A percentile compares a stretch with the other conserved stretches of the same genome.
phyloP scores from a whole-genome alignment of 345 rosid genomes.

The Lagerstroemia speciosa region DNA sequence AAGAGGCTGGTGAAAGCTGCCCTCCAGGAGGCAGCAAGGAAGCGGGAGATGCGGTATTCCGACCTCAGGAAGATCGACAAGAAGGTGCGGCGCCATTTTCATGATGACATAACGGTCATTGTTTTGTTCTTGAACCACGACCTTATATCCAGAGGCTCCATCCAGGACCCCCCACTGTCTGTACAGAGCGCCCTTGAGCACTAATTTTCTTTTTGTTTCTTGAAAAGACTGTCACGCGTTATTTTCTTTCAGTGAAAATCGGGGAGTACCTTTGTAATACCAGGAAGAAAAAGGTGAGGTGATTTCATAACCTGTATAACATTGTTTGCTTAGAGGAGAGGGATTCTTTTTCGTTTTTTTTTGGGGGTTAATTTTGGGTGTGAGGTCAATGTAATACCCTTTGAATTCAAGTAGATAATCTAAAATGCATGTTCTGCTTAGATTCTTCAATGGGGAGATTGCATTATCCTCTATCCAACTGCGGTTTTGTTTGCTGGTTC shows the following conservation, averaged over 20 bases:
- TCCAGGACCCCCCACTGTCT: conserved; percentile 53
- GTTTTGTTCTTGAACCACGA: conserved; percentile 83
- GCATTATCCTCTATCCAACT: too few species aligned
- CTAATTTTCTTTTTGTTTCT: conserved; percentile 14
- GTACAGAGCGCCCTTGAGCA: conserved; percentile 55
- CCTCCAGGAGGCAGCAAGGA: conserved; percentile 81
- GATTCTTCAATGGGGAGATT: too few species aligned
- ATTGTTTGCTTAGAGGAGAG: background rate
- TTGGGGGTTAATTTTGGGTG: background rate
- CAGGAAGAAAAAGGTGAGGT: background rate
- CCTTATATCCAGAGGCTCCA: conserved; percentile 47
- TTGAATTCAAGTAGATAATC: background rate
- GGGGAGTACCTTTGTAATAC: background rate
- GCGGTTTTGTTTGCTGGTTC: too few species aligned
- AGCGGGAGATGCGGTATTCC: conserved; percentile 82
- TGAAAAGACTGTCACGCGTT: background rate
- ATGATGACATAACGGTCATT: conserved; percentile 86
- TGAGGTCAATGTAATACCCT: background rate
- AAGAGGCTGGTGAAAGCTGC: conserved; percentile 84
- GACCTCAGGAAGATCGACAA: conserved; percentile 76
- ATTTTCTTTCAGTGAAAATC: background rate
- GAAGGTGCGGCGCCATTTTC: conserved; percentile 89
- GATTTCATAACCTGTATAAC: too few species aligned
- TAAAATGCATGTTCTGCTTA: background rate
- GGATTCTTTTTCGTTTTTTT: conserved; percentile 1